These are phyloP conservation scores for Starmerella apis DNA, from an alignment of 805 yeast species.

Conservation along the genomic window DNA sequence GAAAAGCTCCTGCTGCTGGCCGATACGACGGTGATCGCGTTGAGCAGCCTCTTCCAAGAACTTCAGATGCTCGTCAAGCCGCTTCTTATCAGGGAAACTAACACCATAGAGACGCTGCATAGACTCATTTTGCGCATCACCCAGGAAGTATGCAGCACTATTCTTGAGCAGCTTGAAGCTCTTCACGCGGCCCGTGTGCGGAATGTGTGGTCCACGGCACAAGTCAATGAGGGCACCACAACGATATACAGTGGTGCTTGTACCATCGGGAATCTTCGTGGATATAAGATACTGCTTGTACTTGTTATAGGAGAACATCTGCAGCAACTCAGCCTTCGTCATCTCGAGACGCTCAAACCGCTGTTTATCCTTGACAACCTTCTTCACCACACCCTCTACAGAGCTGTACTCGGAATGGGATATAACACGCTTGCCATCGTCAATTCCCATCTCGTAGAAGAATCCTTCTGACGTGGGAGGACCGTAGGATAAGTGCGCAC, in stretches of 20 bases:
- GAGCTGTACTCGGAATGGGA: conserved; percentile 72
- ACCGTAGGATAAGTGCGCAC: conserved; percentile 86
- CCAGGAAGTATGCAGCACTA: conserved; percentile 91
- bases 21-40: conserved; percentile 88
- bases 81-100: conserved; percentile 95
- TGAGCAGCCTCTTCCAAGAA: conserved; percentile 91
- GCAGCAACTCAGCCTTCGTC: conserved; percentile 80
- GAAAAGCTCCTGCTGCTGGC: conserved; percentile 92
- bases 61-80: conserved; percentile 87
- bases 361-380: conserved; percentile 89
- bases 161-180: conserved; percentile 88
- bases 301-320: conserved; percentile 92
- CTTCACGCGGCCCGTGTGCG: conserved; percentile 94
- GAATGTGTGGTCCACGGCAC: conserved; percentile 96
- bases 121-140: conserved; percentile 86
- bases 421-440: conserved; percentile 62
- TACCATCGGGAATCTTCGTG: conserved; percentile 89
- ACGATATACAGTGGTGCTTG: conserved; percentile 91
- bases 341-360: conserved; percentile 85
- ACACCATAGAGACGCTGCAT: conserved; percentile 96
- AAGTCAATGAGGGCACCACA: conserved; percentile 95
- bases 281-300: conserved; percentile 81
- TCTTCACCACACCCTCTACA: conserved; percentile 77
- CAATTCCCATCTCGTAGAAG: conserved; percentile 89
- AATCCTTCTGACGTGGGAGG: conserved; percentile 98